A percentile compares a stretch with the other conserved stretches of the same genome.
phyloP scores from a whole-genome alignment of 2,329 filamentous ascomycete species.

The Neopestalotiopsis sp. region DNA sequence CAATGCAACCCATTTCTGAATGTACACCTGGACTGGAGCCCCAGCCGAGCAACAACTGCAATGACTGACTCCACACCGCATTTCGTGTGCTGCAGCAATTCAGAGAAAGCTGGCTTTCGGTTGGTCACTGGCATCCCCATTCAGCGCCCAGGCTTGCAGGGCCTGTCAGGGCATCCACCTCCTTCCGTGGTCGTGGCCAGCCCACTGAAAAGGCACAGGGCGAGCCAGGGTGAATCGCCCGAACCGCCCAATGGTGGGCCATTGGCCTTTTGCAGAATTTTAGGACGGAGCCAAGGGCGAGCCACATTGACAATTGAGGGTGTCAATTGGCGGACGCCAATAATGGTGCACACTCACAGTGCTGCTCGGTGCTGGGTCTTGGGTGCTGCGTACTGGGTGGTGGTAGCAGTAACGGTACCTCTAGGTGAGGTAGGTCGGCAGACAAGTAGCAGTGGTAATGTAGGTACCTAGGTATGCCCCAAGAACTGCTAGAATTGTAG shows the following conservation, averaged over 20 bases:
- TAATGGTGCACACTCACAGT: too few species aligned
- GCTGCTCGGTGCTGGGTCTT: too few species aligned
- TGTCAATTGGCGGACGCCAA: neutral
- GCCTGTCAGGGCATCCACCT: neutral
- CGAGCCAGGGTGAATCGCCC: slow-evolving; percentile 1
- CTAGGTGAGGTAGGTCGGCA: too few species aligned
- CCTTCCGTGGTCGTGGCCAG: neutral
- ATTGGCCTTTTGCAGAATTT: neutral
- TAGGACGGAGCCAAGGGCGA: neutral
- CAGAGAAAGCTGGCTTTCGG: slow-evolving; percentile 1
- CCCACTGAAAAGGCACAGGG: slow-evolving; percentile 1
- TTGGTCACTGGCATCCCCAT: neutral
- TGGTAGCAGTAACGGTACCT: too few species aligned
- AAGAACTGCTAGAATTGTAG: neutral
- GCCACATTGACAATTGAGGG: neutral
- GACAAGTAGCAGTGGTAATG: neutral
- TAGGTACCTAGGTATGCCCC: neutral
- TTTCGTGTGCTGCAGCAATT: neutral
- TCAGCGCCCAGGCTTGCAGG: neutral
- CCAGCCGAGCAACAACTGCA: neutral
- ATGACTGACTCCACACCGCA: neutral
- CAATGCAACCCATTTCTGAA: too few species aligned
- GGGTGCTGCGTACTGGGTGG: too few species aligned
- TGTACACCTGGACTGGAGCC: neutral
- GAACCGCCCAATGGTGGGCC: slow-evolving; percentile 1